These are phyloP conservation scores for Mortierella antarctica DNA, from an alignment of 192 early-diverging fungal species.

Conservation along the genomic window DNA sequence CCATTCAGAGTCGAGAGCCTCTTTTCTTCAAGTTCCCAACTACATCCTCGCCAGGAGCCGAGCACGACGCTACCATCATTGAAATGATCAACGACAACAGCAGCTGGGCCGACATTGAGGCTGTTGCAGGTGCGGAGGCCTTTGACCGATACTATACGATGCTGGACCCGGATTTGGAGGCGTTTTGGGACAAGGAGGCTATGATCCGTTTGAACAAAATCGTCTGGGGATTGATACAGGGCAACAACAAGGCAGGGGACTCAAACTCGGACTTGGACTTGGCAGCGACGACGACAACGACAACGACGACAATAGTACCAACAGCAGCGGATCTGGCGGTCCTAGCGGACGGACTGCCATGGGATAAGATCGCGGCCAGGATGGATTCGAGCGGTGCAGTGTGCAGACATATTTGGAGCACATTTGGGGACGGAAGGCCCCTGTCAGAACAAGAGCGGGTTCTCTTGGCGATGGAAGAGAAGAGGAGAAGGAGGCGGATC, in stretches of 20 bases:
- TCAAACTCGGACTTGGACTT: no score
- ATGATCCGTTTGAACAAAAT: conserved; percentile 1
- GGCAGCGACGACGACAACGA: not conserved
- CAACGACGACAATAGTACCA: not conserved
- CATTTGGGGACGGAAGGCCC: conserved; percentile 23
- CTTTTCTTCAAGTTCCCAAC: conserved; percentile 13
- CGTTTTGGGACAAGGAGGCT: conserved; percentile 3
- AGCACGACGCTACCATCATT: conserved; percentile 19
- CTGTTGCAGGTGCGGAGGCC: not conserved
- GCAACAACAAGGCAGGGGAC: no score
- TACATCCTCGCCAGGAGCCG: not conserved
- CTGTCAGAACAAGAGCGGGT: not conserved
- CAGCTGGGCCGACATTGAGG: conserved; percentile 27
- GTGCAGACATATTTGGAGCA: conserved; percentile 14
- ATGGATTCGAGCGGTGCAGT: not conserved
- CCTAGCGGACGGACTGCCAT: conserved; percentile 3
- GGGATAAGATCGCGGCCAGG: not conserved
- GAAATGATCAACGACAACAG: conserved; percentile 16
- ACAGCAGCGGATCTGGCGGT: not conserved
- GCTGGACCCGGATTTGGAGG: conserved; percentile 12
- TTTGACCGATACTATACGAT: conserved; percentile 39
- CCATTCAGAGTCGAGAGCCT: not conserved
- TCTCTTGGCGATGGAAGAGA: not conserved
- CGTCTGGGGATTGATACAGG: not conserved
- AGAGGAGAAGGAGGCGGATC: not conserved